These are phyloP conservation scores for Rhododendron kiyosumense DNA, from an alignment of 148 eudicot genomes.

Conservation along the genomic window DNA sequence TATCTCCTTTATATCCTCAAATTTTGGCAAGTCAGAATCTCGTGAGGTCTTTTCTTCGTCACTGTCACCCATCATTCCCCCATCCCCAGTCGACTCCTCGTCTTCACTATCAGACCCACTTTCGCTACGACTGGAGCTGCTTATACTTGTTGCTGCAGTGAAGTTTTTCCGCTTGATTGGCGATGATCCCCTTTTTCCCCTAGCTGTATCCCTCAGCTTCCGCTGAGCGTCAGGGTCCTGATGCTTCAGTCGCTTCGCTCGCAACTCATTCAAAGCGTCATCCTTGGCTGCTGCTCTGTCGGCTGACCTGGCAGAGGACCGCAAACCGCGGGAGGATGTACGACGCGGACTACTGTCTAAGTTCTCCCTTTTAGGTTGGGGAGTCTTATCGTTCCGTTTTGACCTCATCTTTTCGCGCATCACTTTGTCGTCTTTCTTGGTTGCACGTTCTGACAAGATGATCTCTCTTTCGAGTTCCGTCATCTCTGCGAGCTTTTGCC, in stretches of 20 bases:
- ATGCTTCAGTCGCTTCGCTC: slow-evolving; percentile 70
- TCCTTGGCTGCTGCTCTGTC: slow-evolving; percentile 67
- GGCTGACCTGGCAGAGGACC: slow-evolving; percentile 72
- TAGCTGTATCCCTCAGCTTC: slow-evolving; percentile 39
- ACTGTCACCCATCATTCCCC: slow-evolving; percentile 51
- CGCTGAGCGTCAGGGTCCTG: slow-evolving; percentile 47
- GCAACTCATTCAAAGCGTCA: slow-evolving; percentile 70
- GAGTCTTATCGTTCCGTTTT: slow-evolving; percentile 54
- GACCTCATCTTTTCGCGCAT: slow-evolving; percentile 66
- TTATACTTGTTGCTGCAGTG: slow-evolving; percentile 40
- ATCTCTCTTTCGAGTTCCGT: slow-evolving; percentile 82
- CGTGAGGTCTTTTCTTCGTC: slow-evolving; percentile 72
- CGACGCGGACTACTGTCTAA: slow-evolving; percentile 44
- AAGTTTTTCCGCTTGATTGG: slow-evolving; percentile 51
- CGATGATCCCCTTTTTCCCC: slow-evolving; percentile 52
- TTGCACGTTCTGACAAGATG: slow-evolving; percentile 77
- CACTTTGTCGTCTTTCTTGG: slow-evolving; percentile 63
- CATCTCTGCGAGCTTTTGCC: slow-evolving; percentile 72
- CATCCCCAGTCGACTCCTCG: slow-evolving; percentile 52
- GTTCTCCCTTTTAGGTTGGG: slow-evolving; percentile 52
- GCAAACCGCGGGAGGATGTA: slow-evolving; percentile 58
- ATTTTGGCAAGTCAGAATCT: slow-evolving; percentile 53
- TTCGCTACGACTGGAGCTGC: slow-evolving; percentile 68
- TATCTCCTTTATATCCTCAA: slow-evolving; percentile 67
- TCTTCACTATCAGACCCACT: slow-evolving; percentile 78